Evolutionary conservation across 306 rosid genomes (phyloP).

Genomic region (Oemleria cerasiformis): DNA sequence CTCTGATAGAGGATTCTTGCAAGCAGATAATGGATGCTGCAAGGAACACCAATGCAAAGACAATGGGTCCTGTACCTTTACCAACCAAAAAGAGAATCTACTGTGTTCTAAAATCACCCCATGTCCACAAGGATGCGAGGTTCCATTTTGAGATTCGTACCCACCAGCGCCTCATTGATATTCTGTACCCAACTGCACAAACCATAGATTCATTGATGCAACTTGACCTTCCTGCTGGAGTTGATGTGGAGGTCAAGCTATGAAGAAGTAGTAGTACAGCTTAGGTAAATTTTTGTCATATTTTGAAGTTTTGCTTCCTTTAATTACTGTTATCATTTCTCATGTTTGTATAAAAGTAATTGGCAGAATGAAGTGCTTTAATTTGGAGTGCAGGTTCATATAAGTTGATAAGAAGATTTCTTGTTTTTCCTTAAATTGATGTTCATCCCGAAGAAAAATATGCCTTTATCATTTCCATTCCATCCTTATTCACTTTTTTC

Average conservation of each 20-base stretch:
- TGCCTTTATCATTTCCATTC: background rate
- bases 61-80: conserved; percentile 98
- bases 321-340: background rate
- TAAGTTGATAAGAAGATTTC: background rate
- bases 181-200: conserved; percentile 90
- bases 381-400: background rate
- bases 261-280: conserved; percentile 31
- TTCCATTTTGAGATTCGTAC: conserved; percentile 93
- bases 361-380: background rate
- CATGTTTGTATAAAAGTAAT: background rate
- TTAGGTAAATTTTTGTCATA: conserved; percentile 26
- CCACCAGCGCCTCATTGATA: conserved; percentile 96
- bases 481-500: background rate
- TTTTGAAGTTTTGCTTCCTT: conserved; percentile 3
- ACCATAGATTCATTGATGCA: conserved; percentile 95
- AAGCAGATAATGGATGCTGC: conserved; percentile 98
- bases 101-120: conserved; percentile 91
- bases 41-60: conserved; percentile 84
- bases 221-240: conserved; percentile 97
- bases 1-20: conserved; percentile 93
- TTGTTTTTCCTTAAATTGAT: background rate
- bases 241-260: conserved; percentile 96
- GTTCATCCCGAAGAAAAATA: background rate
- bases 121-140: conserved; percentile 90
- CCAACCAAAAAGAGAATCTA: conserved; percentile 84